Base-by-base conservation (phyloP, 2,329 filamentous ascomycete genomes). In the Intubia oerlemansii region DNA sequence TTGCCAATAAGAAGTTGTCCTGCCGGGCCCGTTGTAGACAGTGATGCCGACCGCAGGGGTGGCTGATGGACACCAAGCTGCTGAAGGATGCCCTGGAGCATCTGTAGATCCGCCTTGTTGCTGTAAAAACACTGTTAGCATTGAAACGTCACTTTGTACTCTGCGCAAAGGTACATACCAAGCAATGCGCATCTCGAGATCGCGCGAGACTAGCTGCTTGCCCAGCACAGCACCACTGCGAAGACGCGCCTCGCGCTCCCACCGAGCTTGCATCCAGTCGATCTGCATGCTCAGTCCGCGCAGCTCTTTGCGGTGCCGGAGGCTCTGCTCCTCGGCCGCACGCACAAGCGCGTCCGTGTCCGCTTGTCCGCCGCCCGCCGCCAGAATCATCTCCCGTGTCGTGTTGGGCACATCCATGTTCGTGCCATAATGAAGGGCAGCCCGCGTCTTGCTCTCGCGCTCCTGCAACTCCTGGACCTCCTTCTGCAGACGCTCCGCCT, bases 201-300 rank as follows among this genome's bases (percentile, higher is more conserved):
- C 71, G 47, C 80, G 59, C 42, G 72, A 52, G 52, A 93, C 67
- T 48, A 80, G 84, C 39, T 65, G 69, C 61, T 98, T 98, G 37
- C 80, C 80, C 52, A 75, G 91, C 7, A 77, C 78, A 18, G 85
- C 66, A 42, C 84, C 79, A 36, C 65, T 62, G 24, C 88, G 66
- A 51, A 95, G 73, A 28, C 65, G 67, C 40, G 79, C 69, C 50
- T 93, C 85, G 18, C 88, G 66, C 45, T 68, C 63, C 54, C 77
- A 78, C 29, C 75, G 69, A 2, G 80, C 79, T 42, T 82, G 70
- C 47, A 95, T 68, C 70, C 79, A 95, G 42, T 82, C 67, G 46
- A 95, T 85, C 52, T 95, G 84, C 53, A 88, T 77, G 30, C 69
- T 66, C 44, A 95, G 61, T 12, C 85, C 85, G 39, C 72, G 68